Evolutionary conservation across 2,329 filamentous ascomycete species (phyloP), one percentile per base, ranked within the genome.

Genomic region (Phaeoacremonium minimum): DNA sequence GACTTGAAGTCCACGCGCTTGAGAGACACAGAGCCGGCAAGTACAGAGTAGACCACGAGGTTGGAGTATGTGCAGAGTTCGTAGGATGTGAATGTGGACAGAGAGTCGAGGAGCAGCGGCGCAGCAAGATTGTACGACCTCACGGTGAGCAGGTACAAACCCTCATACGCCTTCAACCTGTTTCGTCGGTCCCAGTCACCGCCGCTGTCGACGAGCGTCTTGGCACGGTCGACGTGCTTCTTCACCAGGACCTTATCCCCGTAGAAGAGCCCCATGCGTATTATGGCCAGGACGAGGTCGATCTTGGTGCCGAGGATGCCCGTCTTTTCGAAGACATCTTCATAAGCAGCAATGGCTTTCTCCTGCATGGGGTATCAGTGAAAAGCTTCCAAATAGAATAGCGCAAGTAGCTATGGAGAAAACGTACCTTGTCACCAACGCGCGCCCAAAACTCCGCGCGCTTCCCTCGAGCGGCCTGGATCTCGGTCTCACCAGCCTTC

Each of bases 171-270:
- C 83, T 98, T 98, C 56, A 98, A 80, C 43, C 93, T 85, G 72
- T 98, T 98, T 61, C 93, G 85, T 47, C 93, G 86, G 62, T 98
- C 93, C 93, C 93, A 98, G 65, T 98, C 93, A 61, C 93, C 93
- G 49, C 93, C 93, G 47, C 85, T 85, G 58, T 98, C 93, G 20
- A 98, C 90, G 34, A 98, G 75, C 4, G 85, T 77, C 67, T 87
- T 88, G 50, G 90, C 90, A 30, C 91, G 83, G 55, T 95, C 89
- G 32, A 97, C 78, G 42, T 88, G 87, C 75, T 94, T 95, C 79
- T 95, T 94, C 33, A 95, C 90, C 37, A 93, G 78, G 28, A 85
- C 63, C 66, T 89, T 90, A 65, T 98, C 93, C 47, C 90, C 89
- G 58, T 95, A 98, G 73, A 98, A 98, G 41, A 98, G 76, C 22